These are phyloP conservation scores for Prunus mume DNA, from an alignment of 306 rosid species.

Conservation along the genomic window DNA sequence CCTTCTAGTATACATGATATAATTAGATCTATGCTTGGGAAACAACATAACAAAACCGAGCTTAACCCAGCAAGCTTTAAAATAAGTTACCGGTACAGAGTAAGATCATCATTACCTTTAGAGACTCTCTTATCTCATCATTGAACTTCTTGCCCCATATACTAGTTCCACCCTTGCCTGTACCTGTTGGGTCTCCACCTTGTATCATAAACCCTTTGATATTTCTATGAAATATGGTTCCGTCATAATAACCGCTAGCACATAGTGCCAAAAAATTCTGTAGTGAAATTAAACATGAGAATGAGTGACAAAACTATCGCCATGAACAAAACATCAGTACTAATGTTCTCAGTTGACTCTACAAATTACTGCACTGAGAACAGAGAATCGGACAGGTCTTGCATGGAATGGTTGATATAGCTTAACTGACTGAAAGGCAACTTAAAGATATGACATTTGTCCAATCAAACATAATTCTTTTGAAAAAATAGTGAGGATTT, in stretches of 20 bases:
- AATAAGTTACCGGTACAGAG: not conserved
- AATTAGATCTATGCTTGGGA: not conserved
- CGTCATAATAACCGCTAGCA: constrained; percentile 88
- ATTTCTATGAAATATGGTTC: constrained; percentile 92
- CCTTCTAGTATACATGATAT: not conserved
- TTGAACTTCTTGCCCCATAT: constrained; percentile 96
- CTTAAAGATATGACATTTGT: not conserved
- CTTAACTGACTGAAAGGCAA: not conserved
- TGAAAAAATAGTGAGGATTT: not conserved
- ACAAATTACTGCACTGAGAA: not conserved
- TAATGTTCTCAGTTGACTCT: not conserved
- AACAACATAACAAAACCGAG: not conserved
- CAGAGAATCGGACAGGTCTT: not conserved
- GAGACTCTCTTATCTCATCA: constrained; percentile 88
- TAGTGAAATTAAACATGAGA: constrained; percentile 14
- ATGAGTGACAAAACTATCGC: constrained; percentile 1
- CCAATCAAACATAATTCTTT: not conserved
- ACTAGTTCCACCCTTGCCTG: constrained; percentile 93
- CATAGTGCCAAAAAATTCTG: constrained; percentile 84
- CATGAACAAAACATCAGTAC: not conserved
- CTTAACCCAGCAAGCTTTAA: not conserved
- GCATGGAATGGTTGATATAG: not conserved
- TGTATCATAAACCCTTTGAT: constrained; percentile 97
- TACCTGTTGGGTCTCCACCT: constrained; percentile 99
- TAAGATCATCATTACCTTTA: constrained; percentile 48